phyloP scores from a whole-genome alignment of 2,329 filamentous ascomycete genomes.

The Verticillium klebahnii region DNA sequence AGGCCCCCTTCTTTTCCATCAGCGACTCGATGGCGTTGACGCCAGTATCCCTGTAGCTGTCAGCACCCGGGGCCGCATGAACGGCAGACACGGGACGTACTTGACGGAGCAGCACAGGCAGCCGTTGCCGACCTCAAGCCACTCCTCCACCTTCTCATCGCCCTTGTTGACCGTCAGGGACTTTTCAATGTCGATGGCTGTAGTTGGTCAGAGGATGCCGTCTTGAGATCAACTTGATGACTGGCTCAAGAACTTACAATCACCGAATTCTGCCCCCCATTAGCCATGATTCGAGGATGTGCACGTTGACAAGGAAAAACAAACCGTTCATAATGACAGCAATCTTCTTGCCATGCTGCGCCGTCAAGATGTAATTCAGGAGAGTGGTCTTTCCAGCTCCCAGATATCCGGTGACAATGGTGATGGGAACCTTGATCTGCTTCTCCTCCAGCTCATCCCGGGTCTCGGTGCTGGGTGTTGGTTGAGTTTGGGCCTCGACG shows the following conservation, averaged over 20 bases:
- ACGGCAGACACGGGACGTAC: slow-evolving; percentile 33
- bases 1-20: slow-evolving; percentile 89
- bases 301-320: slow-evolving; percentile 9
- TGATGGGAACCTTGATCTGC: slow-evolving; percentile 70
- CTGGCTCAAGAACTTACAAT: slow-evolving; percentile 51
- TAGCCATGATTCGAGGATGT: slow-evolving; percentile 4
- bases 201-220: neutral
- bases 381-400: slow-evolving; percentile 94
- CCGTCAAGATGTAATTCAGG: slow-evolving; percentile 91
- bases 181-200: slow-evolving; percentile 92
- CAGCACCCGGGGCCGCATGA: slow-evolving; percentile 11
- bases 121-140: slow-evolving; percentile 93
- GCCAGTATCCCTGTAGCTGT: slow-evolving; percentile 66
- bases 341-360: slow-evolving; percentile 95
- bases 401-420: slow-evolving; percentile 86
- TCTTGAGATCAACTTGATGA: slow-evolving; percentile 3
- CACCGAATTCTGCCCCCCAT: slow-evolving; percentile 63
- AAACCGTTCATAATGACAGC: slow-evolving; percentile 91
- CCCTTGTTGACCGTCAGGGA: slow-evolving; percentile 86
- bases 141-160: slow-evolving; percentile 81
- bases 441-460: slow-evolving; percentile 42
- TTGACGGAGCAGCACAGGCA: slow-evolving; percentile 98
- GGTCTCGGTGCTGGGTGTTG: slow-evolving; percentile 26
- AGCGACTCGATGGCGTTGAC: slow-evolving; percentile 93
- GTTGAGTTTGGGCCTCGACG: slow-evolving; percentile 37